phyloP scores from a whole-genome alignment of 306 rosid genomes.

The barrel medic (Medicago truncatula) region DNA sequence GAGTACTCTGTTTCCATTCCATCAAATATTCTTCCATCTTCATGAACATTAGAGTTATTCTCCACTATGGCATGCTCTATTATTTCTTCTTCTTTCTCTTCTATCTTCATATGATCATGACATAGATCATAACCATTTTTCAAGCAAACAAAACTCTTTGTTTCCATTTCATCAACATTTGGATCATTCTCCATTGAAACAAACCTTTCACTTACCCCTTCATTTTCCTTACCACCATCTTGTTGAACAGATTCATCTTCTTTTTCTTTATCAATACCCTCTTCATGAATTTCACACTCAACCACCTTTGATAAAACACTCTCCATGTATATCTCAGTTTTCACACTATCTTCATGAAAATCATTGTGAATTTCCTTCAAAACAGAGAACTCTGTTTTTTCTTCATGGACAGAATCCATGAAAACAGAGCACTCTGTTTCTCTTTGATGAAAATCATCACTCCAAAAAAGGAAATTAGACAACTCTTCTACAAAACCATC shows the following conservation, averaged over 20 bases:
- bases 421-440: constrained; percentile 40
- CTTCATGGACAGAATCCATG: constrained; percentile 21
- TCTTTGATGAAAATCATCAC: constrained; percentile 30
- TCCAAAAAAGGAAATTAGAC: constrained; percentile 40
- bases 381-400: constrained; percentile 23
- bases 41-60: background rate
- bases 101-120: background rate
- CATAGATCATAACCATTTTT: background rate
- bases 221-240: constrained; percentile 10
- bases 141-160: constrained; percentile 5
- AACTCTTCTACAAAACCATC: constrained; percentile 50
- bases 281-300: background rate
- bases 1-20: constrained; percentile 34
- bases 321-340: background rate
- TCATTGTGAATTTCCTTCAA: background rate
- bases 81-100: constrained; percentile 3
- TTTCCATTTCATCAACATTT: constrained; percentile 29
- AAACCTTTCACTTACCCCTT: constrained; percentile 22
- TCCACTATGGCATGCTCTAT: constrained; percentile 2
- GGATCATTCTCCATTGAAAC: constrained; percentile 32
- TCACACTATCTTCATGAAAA: constrained; percentile 1
- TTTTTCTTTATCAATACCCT: background rate
- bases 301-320: constrained; percentile 28
- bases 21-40: background rate
- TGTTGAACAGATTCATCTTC: constrained; percentile 31